A percentile compares a stretch with the other conserved stretches of the same genome.
Evolutionary conservation across 139 green algal genomes (phyloP).

Genomic region (Picochlorum sp.): DNA sequence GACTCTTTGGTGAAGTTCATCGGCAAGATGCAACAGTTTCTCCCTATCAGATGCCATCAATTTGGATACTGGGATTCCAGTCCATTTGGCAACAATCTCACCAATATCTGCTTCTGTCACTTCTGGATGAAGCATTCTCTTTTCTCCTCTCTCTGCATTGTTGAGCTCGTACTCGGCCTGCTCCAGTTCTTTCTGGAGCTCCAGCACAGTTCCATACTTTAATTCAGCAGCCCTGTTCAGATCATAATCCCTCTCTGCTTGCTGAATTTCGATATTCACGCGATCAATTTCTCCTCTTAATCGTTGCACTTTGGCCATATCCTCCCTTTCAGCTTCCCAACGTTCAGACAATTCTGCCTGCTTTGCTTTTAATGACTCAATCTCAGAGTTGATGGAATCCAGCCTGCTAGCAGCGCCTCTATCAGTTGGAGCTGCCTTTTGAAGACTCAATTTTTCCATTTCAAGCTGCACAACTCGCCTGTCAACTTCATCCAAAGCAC

Average conservation of each 20-base stretch:
- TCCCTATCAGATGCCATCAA: conserved; percentile 75
- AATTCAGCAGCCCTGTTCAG: conserved; percentile 90
- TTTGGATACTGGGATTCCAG: conserved; percentile 78
- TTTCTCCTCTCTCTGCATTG: conserved; percentile 8
- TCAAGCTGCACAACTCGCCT: conserved; percentile 71
- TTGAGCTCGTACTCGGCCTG: conserved; percentile 53
- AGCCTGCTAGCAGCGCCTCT: conserved; percentile 56
- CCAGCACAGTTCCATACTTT: conserved; percentile 93
- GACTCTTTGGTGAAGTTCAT: conserved; percentile 86
- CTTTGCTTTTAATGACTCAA: conserved; percentile 63
- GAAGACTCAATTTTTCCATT: conserved; percentile 86
- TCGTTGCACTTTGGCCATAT: conserved; percentile 67
- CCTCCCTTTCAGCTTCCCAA: conserved; percentile 68
- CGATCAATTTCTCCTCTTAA: conserved; percentile 93
- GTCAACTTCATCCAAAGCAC: conserved; percentile 91
- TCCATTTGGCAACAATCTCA: conserved; percentile 91
- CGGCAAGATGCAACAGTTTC: conserved; percentile 86
- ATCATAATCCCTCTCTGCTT: conserved; percentile 92
- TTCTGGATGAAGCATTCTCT: conserved; percentile 86
- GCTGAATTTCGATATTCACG: conserved; percentile 70
- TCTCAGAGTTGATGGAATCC: conserved; percentile 60
- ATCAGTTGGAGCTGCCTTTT: conserved; percentile 61
- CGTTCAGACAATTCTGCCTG: conserved; percentile 62
- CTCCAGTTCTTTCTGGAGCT: conserved; percentile 79
- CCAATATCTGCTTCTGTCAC: conserved; percentile 92